Percentiles rank a stretch among this genome's conserved stretches.
phyloP scores from a whole-genome alignment of 768 basidiomycete genomes.

The Pisolithus orientalis region DNA sequence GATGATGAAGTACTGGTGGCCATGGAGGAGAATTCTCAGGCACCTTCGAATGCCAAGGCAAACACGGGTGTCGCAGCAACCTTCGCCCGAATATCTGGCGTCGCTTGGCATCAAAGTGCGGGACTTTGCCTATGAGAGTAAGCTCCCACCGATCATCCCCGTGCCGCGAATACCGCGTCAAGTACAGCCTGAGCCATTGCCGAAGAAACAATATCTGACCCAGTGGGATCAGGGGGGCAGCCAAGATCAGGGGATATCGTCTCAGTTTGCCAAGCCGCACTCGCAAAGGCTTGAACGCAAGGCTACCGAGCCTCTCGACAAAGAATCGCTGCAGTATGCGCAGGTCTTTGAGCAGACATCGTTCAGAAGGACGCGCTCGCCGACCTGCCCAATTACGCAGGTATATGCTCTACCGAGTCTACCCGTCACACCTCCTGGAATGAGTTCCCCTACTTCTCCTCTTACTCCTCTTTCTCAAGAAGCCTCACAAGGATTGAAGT shows the following conservation, averaged over 20 bases:
- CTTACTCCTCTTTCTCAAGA: constrained; percentile 21
- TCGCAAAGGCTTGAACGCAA: constrained; percentile 24
- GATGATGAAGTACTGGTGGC: not conserved
- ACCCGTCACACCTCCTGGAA: constrained; percentile 5
- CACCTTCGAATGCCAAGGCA: not conserved
- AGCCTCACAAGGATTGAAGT: constrained; percentile 41
- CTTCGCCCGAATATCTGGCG: constrained; percentile 25
- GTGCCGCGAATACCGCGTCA: constrained; percentile 43
- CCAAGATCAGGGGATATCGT: not conserved
- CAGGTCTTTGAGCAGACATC: constrained; percentile 16
- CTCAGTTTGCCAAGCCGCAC: constrained; percentile 8
- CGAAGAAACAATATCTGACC: constrained; percentile 33
- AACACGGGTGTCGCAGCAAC: constrained; percentile 25
- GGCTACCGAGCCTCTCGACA: constrained; percentile 30
- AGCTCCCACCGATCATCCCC: constrained; percentile 52
- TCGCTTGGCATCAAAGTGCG: constrained; percentile 38
- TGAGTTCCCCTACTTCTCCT: constrained; percentile 23
- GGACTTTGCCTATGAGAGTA: constrained; percentile 68
- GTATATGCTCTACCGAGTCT: constrained; percentile 5
- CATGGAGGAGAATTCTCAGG: constrained; percentile 16
- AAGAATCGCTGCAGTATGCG: constrained; percentile 9
- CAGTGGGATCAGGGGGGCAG: constrained; percentile 25
- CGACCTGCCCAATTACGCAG: constrained; percentile 3
- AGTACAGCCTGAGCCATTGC: constrained; percentile 36
- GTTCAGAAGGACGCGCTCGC: constrained; percentile 11